Evolutionary conservation across 2,329 filamentous ascomycete species (phyloP), one percentile per base, ranked within the genome.

Genomic region (Cadophora luteo-olivacea): DNA sequence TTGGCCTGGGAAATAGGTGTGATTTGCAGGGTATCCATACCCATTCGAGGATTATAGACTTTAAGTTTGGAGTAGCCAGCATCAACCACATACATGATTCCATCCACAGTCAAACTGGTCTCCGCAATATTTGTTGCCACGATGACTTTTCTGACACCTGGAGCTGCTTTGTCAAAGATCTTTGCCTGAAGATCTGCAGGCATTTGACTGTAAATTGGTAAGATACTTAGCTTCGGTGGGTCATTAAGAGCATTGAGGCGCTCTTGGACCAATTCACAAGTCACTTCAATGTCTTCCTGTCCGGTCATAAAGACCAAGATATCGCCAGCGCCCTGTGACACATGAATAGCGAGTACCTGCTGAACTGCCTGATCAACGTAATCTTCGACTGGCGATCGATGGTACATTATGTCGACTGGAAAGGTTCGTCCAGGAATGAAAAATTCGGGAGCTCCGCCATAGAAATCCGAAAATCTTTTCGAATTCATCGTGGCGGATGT

Each of bases 191-290:
- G 83, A 79, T 99, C 97, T 41, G 96, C 96, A 2, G 96, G 97
- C 96, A 99, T 97, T 80, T 99, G 96, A 85, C 94, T 97, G 87
- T 99, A 99, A 66, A 99, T 98, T 0, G 97, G 97, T 33, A 99
- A 82, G 65, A 99, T 97, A 78, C 92, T 95, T 68, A 99, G 87
- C 78, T 97, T 95, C 1, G 96, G 94, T 0, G 96, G 95, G 75
- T 99, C 94, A 71, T 97, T 98, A 38, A 99, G 86, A 36, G 95
- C 87, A 72, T 93, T 91, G 19, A 99, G 84, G 54, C 96, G 87
- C 78, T 97, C 95, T 65, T 93, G 92, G 3, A 98, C 87, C 24
- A 98, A 84, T 77, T 99, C 96, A 78, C 96, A 99, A 0, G 97
- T 99, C 52, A 92, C 92, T 79, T 99, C 96, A 70, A 99, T 99